These are phyloP conservation scores for Acacia crassicarpa DNA, from an alignment of 306 rosid species.

Conservation along the genomic window DNA sequence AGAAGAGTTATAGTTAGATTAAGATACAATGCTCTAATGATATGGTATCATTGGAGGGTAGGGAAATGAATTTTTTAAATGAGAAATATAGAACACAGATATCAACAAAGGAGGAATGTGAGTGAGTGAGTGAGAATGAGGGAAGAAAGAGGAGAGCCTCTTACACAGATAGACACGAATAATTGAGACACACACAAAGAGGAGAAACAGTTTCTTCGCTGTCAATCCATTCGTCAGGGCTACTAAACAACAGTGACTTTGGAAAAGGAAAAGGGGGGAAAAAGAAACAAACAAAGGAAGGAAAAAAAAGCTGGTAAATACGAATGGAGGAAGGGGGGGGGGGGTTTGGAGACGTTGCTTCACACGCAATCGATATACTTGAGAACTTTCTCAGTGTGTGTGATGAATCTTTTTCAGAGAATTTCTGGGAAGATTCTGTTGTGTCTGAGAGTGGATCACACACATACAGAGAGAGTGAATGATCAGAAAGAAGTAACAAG, in stretches of 20 bases:
- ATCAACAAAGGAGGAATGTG: conserved; percentile 23
- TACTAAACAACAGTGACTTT: conserved; percentile 54
- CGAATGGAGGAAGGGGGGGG: neutral
- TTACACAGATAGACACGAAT: neutral
- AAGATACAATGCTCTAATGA: neutral
- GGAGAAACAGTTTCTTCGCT: conserved; percentile 39
- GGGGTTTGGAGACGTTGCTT: conserved; percentile 13
- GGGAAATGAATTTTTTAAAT: neutral
- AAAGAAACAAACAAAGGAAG: neutral
- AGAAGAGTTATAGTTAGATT: neutral
- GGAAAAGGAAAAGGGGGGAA: conserved; percentile 36
- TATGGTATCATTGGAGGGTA: neutral
- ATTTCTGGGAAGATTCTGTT: conserved; percentile 30
- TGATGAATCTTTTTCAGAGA: conserved; percentile 40
- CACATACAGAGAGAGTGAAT: conserved; percentile 21
- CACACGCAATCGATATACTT: conserved; percentile 67
- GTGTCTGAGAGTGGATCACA: conserved; percentile 24
- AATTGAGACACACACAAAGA: conserved; percentile 26
- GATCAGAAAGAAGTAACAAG: conserved; percentile 21
- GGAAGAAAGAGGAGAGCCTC: conserved; percentile 20
- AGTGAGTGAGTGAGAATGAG: conserved; percentile 3
- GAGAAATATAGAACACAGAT: conserved; percentile 20
- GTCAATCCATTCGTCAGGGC: conserved; percentile 53
- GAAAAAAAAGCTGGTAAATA: conserved; percentile 27
- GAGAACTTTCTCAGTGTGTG: conserved; percentile 34